Conservation (phyloP, 805 yeast genomes). For the Pichia gijzeniarum region DNA sequence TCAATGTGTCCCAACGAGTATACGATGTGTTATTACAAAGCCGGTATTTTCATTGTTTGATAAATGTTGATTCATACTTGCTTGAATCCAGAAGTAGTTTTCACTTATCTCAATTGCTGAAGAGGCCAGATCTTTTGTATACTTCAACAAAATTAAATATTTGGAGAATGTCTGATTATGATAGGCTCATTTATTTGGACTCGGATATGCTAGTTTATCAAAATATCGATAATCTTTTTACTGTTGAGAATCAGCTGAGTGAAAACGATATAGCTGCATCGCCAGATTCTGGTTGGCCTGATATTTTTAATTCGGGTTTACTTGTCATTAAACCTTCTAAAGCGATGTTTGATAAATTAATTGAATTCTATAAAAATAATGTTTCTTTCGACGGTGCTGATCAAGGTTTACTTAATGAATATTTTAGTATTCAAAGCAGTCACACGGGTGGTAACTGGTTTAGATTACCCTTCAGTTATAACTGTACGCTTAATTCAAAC, state of each 20-base stretch:
- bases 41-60: slow-evolving; percentile 15
- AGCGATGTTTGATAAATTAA: slow-evolving; percentile 37
- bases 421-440: slow-evolving; percentile 36
- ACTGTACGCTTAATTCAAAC: slow-evolving; percentile 54
- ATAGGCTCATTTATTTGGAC: slow-evolving; percentile 54
- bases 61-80: slow-evolving; percentile 21
- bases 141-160: slow-evolving; percentile 50
- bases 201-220: slow-evolving; percentile 45
- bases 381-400: slow-evolving; percentile 80
- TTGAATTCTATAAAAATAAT: slow-evolving; percentile 22
- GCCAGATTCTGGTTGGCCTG: slow-evolving; percentile 91
- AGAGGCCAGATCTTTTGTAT: slow-evolving; percentile 26
- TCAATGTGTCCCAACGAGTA: slow-evolving; percentile 11
- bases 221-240: slow-evolving; percentile 28
- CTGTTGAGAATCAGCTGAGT: slow-evolving; percentile 15
- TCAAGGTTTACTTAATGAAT: slow-evolving; percentile 82
- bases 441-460: slow-evolving; percentile 43
- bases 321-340: slow-evolving; percentile 51
- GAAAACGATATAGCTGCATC: slow-evolving; percentile 42
- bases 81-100: slow-evolving; percentile 17
- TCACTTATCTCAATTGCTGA: slow-evolving; percentile 18
- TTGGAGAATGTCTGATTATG: slow-evolving; percentile 41
- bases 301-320: slow-evolving; percentile 78
- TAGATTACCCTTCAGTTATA: slow-evolving; percentile 71
- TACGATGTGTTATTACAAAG: slow-evolving; percentile 12